These are phyloP conservation scores for Kokia cookei DNA, from an alignment of 441 rosid genomes.

Conservation along the genomic window DNA sequence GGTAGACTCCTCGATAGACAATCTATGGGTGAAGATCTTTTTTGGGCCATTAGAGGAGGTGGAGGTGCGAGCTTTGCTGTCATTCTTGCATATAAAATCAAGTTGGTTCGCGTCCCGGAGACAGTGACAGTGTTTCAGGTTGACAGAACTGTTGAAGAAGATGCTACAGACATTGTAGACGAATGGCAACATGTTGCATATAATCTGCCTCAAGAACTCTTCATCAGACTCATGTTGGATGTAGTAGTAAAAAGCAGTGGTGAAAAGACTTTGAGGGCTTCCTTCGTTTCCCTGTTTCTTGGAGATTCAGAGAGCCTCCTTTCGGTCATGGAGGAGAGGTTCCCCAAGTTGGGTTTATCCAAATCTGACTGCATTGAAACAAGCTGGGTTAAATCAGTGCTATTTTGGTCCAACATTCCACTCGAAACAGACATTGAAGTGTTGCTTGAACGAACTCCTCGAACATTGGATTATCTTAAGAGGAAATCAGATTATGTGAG, in stretches of 20 bases:
- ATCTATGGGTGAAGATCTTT: constrained; percentile 47
- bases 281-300: constrained; percentile 23
- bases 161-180: neutral
- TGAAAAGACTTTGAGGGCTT: constrained; percentile 22
- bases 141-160: neutral
- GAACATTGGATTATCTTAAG: constrained; percentile 23
- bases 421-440: neutral
- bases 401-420: constrained; percentile 22
- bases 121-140: neutral
- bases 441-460: constrained; percentile 9
- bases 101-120: neutral
- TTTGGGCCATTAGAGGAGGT: constrained; percentile 47
- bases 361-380: constrained; percentile 26
- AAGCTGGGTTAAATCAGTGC: constrained; percentile 32
- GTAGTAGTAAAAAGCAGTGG: neutral
- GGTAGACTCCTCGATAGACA: constrained; percentile 27
- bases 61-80: constrained; percentile 24
- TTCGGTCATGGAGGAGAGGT: constrained; percentile 13
- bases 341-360: constrained; percentile 28
- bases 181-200: constrained; percentile 5
- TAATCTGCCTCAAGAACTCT: neutral
- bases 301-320: constrained; percentile 18
- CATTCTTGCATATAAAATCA: constrained; percentile 1
- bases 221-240: neutral
- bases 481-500: constrained; percentile 42